phyloP scores from a whole-genome alignment of 345 rosid species.

The Litchi chinensis region DNA sequence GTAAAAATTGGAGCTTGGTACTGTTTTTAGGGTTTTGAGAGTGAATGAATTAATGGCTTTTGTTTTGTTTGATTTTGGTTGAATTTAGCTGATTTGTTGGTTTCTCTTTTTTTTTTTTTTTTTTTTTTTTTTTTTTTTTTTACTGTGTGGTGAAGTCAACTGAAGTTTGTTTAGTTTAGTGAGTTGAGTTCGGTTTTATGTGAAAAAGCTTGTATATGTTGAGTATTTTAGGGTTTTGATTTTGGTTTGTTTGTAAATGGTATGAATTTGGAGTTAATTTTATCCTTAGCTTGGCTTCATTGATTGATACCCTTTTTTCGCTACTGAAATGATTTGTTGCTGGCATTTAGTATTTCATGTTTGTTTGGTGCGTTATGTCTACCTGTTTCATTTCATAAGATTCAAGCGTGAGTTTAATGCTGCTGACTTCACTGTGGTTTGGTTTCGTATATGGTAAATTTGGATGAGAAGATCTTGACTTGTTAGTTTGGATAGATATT shows the following conservation, averaged over 20 bases:
- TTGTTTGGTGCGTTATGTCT: background rate
- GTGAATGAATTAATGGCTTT: slow-evolving; percentile 10
- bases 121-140: background rate
- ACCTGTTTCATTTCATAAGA: background rate
- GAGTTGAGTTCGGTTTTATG: background rate
- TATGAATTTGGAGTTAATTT: background rate
- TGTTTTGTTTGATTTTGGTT: slow-evolving; percentile 7
- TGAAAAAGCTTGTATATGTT: background rate
- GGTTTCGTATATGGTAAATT: background rate
- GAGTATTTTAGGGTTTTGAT: background rate
- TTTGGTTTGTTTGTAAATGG: background rate
- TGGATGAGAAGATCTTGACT: background rate
- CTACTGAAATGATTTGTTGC: background rate
- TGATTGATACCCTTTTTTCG: background rate
- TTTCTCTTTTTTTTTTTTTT: background rate
- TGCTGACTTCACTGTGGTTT: background rate
- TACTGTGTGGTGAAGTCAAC: background rate
- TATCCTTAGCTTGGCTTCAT: background rate
- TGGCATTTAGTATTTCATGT: background rate
- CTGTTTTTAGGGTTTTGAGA: background rate
- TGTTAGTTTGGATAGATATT: background rate
- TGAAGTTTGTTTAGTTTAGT: background rate
- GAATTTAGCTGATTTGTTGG: background rate
- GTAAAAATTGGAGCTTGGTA: background rate
- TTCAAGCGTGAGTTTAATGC: background rate